Evolutionary conservation across 2,329 filamentous ascomycete genomes (phyloP), one percentile per base, ranked within the genome.

Genomic region (Penicillium sp.): DNA sequence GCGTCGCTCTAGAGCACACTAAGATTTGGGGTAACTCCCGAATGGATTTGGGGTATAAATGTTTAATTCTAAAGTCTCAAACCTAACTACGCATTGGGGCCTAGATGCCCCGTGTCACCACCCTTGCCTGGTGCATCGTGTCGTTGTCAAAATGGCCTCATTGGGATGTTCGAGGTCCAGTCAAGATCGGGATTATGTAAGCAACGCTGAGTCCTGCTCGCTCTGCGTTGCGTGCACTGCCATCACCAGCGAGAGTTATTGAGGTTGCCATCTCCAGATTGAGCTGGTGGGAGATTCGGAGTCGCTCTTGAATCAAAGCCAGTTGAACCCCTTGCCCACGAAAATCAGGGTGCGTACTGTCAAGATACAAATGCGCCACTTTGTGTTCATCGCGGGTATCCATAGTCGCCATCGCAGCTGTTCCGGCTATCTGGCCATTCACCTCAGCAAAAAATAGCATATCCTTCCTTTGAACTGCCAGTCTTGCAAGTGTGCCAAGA

Each of bases 201-300:
- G 29, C 31, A 2, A 14, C 5, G 13, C 14, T 33, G 14, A 33
- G 11, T 11, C 31, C 31, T 14, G 55, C 59, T 16, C 57, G 47
- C 50, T 57, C 61, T 31, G 50, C 51, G 51, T 63, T 63, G 9
- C 57, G 61, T 19, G 53, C 54, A 55, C 59, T 63, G 1, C 61
- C 59, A 6, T 14, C 29, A 13, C 29, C 29, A 31, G 29, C 29
- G 13, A 13, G 29, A 14, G 29, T 31, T 4, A 31, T 31, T 6
- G 29, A 31, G 4, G 29, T 31, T 14, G 29, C 29, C 29, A 25
- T 55, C 55, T n/a, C 57, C 56, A 29, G 58, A 37, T 6, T 51
- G 50, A 21, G 59, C 56, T 42, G 43, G 29, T 44, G 55, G 2
- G 55, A 58, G 23, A 59, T 57, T 13, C 21, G 27, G n/a, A 62